A percentile compares a stretch with the other conserved stretches of the same genome.
Evolutionary conservation across 352 stramenopile species (phyloP).

Genomic region (Phytophthora pisi): DNA sequence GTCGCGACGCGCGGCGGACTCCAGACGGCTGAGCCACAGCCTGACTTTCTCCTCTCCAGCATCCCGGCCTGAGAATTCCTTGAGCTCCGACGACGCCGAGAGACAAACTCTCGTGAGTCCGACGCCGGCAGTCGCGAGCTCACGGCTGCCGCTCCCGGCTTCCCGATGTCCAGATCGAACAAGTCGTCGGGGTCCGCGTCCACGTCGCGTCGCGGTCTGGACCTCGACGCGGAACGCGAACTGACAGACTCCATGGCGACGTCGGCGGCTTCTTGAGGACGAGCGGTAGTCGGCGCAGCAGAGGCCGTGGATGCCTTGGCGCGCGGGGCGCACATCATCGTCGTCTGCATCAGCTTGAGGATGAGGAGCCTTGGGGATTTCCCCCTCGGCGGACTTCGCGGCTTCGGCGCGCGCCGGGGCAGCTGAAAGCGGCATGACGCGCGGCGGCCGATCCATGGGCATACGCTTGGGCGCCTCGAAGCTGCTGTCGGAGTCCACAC

Average conservation of each 20-base stretch:
- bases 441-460: too few species aligned
- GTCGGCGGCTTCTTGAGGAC: neutral
- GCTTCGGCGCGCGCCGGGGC: too few species aligned
- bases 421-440: too few species aligned
- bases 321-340: too few species aligned
- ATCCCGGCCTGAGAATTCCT: slow-evolving; percentile 17
- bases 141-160: neutral
- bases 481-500: slow-evolving; percentile 4
- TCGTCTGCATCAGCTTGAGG: too few species aligned
- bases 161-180: neutral
- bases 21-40: too few species aligned
- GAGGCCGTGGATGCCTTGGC: too few species aligned
- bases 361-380: too few species aligned
- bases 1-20: neutral
- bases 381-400: too few species aligned
- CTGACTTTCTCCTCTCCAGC: slow-evolving; percentile 21
- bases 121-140: neutral
- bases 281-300: too few species aligned
- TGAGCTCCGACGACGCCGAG: slow-evolving; percentile 17
- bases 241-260: slow-evolving; percentile 14
- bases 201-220: neutral
- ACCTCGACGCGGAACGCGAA: neutral
- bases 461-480: neutral
- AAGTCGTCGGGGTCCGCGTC: too few species aligned
- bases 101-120: neutral